phyloP scores from a whole-genome alignment of 805 yeast genomes.

The Candida alai region DNA sequence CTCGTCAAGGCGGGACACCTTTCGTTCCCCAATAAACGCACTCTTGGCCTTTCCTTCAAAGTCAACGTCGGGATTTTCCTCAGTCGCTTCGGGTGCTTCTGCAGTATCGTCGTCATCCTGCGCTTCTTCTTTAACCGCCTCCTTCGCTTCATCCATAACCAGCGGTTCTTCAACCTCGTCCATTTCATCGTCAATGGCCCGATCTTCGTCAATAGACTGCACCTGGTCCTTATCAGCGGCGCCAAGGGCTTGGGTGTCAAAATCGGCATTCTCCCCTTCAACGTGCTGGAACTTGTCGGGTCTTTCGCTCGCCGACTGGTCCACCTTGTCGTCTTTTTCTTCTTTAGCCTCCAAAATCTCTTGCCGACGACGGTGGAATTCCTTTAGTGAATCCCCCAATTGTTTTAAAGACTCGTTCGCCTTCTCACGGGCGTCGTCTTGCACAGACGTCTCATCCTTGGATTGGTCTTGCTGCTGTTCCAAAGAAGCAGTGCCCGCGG shows the following conservation, averaged over 20 bases:
- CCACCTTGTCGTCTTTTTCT: constrained; percentile 41
- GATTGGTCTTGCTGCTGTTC: constrained; percentile 36
- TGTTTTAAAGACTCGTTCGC: constrained; percentile 79
- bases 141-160: constrained; percentile 20
- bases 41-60: constrained; percentile 48
- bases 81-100: constrained; percentile 23
- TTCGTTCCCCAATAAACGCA: constrained; percentile 49
- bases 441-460: constrained; percentile 38
- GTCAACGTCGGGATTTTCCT: constrained; percentile 35
- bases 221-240: constrained; percentile 78
- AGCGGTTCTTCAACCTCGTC: constrained; percentile 17
- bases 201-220: constrained; percentile 72
- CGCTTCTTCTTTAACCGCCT: constrained; percentile 23
- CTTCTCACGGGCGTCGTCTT: constrained; percentile 57
- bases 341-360: constrained; percentile 70
- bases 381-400: constrained; percentile 87
- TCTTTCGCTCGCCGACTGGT: constrained; percentile 56
- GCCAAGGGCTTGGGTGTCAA: constrained; percentile 89
- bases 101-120: constrained; percentile 29
- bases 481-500: constrained; percentile 50
- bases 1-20: constrained; percentile 18
- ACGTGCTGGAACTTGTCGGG: constrained; percentile 87
- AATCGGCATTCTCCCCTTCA: constrained; percentile 73
- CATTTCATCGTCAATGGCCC: constrained; percentile 72
- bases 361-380: constrained; percentile 84